phyloP scores from a whole-genome alignment of 1,284 basidiomycete genomes.

The Nidula niveotomentosa region DNA sequence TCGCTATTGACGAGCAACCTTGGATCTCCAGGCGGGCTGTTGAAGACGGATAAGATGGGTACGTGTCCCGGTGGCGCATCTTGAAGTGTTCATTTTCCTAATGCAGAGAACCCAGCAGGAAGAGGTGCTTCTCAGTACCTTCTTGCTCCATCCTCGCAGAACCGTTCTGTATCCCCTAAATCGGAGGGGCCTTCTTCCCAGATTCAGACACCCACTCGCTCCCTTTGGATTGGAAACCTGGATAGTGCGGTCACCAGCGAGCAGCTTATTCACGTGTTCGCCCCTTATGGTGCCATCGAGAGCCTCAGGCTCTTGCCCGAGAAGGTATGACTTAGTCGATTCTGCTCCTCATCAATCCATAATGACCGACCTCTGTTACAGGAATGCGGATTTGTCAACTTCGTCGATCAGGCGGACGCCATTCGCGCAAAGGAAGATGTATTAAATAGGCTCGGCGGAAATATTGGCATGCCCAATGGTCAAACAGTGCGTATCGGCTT shows the following conservation, averaged over 20 bases:
- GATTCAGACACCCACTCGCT: conserved; percentile 90
- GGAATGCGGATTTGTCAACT: conserved; percentile 99
- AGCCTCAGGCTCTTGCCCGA: conserved; percentile 92
- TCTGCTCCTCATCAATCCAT: conserved; percentile 6
- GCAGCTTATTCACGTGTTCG: conserved; percentile 93
- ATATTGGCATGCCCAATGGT: conserved; percentile 91
- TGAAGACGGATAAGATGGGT: conserved; percentile 58
- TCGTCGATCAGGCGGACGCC: conserved; percentile 92
- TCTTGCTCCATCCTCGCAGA: conserved; percentile 60
- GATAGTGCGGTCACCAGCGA: conserved; percentile 93
- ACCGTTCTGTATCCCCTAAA: conserved; percentile 77
- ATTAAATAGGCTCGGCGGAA: conserved; percentile 89
- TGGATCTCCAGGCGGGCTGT: conserved; percentile 47
- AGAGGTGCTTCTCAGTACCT: conserved; percentile 67
- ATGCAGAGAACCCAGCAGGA: conserved; percentile 47
- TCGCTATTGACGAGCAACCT: conserved; percentile 39
- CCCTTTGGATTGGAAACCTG: conserved; percentile 97
- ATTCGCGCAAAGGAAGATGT: conserved; percentile 97
- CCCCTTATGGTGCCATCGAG: conserved; percentile 96
- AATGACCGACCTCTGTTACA: conserved; percentile 26
- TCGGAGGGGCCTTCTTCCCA: conserved; percentile 67
- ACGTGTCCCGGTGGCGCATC: conserved; percentile 45
- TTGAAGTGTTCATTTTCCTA: conserved; percentile 71
- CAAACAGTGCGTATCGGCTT: conserved; percentile 97
- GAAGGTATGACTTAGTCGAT: conserved; percentile 62